Conservation (phyloP, 2,329 filamentous ascomycete species). For the Beauveria sp. region DNA sequence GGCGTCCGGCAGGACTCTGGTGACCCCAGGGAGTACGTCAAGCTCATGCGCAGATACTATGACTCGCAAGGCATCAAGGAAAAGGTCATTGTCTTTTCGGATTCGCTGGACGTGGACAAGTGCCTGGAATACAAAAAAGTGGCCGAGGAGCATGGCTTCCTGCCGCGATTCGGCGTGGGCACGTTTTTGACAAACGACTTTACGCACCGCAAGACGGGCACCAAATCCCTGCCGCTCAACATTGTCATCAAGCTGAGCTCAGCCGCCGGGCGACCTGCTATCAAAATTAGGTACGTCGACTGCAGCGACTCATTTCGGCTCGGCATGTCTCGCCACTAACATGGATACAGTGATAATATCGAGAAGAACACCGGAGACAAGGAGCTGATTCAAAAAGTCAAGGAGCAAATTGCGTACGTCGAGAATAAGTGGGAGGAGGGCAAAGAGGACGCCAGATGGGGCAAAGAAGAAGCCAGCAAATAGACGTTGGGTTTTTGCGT, state of each 20-base stretch:
- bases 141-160: conserved; percentile 72
- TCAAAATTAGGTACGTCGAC: conserved; percentile 66
- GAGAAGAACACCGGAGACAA: conserved; percentile 92
- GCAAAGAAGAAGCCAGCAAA: conserved; percentile 35
- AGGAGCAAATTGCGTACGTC: conserved; percentile 75
- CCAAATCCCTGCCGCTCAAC: conserved; percentile 85
- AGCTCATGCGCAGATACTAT: conserved; percentile 75
- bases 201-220: conserved; percentile 58
- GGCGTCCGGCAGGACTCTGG: conserved; percentile 89
- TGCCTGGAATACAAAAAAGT: conserved; percentile 85
- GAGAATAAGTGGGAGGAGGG: conserved; percentile 79
- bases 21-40: conserved; percentile 72
- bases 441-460: conserved; percentile 80
- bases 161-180: conserved; percentile 85
- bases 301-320: background rate
- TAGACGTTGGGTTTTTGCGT: background rate
- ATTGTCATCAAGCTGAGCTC: conserved; percentile 97
- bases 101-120: conserved; percentile 84
- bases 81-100: conserved; percentile 91
- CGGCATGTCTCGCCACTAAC: background rate
- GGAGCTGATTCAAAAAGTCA: conserved; percentile 71
- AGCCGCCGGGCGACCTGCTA: conserved; percentile 69
- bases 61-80: conserved; percentile 65
- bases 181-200: conserved; percentile 98
- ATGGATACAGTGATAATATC: conserved; percentile 57